A percentile compares a stretch with the other conserved stretches of the same genome.
These are phyloP conservation scores for Amaranthus tricolor DNA, from an alignment of 179 eudicot genomes.

Conservation along the genomic window DNA sequence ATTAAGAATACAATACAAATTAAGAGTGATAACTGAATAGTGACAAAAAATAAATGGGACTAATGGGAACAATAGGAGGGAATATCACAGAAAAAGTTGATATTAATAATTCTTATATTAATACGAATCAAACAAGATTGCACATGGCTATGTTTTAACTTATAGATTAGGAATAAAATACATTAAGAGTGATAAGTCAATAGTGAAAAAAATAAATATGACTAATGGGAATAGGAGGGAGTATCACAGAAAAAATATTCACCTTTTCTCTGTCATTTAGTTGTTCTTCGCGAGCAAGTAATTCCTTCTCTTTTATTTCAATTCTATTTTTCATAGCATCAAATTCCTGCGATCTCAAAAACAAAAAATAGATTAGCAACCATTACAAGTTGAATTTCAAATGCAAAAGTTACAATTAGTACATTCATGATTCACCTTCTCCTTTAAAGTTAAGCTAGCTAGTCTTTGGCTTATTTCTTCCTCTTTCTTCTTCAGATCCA, in stretches of 20 bases:
- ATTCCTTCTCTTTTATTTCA: constrained; percentile 68
- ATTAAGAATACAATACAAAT: too few relatives aligned
- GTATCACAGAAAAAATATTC: constrained; percentile 23
- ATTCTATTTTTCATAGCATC: constrained; percentile 45
- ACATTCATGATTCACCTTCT: constrained; percentile 42
- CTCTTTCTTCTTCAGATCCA: constrained; percentile 61
- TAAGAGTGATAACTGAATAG: too few relatives aligned
- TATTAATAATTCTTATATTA: too few relatives aligned
- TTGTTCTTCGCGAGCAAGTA: constrained; percentile 53
- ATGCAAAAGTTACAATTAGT: constrained; percentile 1
- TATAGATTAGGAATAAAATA: too few relatives aligned
- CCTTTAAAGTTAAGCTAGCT: constrained; percentile 48
- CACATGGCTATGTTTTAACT: too few relatives aligned
- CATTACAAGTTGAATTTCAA: background rate
- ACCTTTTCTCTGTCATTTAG: constrained; percentile 74
- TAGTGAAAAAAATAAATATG: too few relatives aligned
- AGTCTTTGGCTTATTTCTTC: constrained; percentile 56
- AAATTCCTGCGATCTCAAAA: constrained; percentile 53
- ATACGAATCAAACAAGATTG: too few relatives aligned
- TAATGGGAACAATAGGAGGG: too few relatives aligned
- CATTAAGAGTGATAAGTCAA: too few relatives aligned
- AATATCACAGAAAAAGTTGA: too few relatives aligned
- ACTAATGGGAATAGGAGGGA: too few relatives aligned
- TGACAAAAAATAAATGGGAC: too few relatives aligned
- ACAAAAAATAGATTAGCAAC: constrained; percentile 6